Evolutionary conservation across 2,329 filamentous ascomycete genomes (phyloP).

Genomic region (Didymella segeticola): DNA sequence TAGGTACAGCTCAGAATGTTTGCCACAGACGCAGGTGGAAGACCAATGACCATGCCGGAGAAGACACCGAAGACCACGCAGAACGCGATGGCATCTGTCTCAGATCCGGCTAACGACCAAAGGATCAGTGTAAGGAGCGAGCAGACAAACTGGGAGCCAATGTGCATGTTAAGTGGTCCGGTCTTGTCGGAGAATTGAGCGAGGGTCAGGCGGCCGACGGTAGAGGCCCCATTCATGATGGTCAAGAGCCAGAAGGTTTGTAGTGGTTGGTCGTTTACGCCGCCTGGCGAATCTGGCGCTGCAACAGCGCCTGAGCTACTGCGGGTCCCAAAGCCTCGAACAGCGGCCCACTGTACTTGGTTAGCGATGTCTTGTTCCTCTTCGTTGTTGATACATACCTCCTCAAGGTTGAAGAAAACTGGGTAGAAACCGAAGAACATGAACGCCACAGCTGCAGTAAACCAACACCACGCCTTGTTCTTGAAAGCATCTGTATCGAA

Average conservation of each 20-base stretch:
- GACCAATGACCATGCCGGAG: conserved; percentile 58
- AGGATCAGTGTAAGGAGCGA: conserved; percentile 53
- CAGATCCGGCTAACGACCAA: conserved; percentile 52
- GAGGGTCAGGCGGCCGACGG: conserved; percentile 54
- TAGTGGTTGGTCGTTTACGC: conserved; percentile 42
- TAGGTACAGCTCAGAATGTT: conserved; percentile 52
- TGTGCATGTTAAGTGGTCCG: conserved; percentile 57
- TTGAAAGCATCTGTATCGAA: conserved; percentile 54
- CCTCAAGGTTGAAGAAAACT: conserved; percentile 61
- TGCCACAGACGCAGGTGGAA: conserved; percentile 58
- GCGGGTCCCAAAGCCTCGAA: conserved; percentile 51
- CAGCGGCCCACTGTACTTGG: conserved; percentile 52
- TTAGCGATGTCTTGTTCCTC: conserved; percentile 17
- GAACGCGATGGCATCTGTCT: conserved; percentile 54
- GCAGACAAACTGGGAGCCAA: conserved; percentile 49
- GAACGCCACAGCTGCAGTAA: conserved; percentile 54
- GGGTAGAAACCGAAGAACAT: conserved; percentile 61
- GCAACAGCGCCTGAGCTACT: conserved; percentile 21
- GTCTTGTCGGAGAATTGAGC: conserved; percentile 55
- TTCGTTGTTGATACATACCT: conserved; percentile 39
- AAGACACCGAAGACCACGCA: conserved; percentile 57
- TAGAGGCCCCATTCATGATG: conserved; percentile 59
- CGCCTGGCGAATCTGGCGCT: conserved; percentile 12
- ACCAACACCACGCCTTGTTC: conserved; percentile 53
- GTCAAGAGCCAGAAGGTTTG: conserved; percentile 58